Evolutionary conservation across 2,329 filamentous ascomycete species (phyloP).

Genomic region (Trichoderma gracile): DNA sequence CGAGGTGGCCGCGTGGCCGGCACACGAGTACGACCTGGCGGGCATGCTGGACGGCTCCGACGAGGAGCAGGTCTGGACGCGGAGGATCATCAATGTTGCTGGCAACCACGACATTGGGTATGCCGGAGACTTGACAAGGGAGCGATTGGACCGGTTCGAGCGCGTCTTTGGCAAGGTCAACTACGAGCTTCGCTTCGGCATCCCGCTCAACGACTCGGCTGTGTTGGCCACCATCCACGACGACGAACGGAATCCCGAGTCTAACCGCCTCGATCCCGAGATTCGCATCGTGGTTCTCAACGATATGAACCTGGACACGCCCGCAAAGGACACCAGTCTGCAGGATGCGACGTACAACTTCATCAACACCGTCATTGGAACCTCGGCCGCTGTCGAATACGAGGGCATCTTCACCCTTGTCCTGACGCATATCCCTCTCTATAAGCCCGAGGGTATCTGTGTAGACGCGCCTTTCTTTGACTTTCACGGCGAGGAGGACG

Average conservation of each 20-base stretch:
- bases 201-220: conserved; percentile 48
- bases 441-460: conserved; percentile 81
- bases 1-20: conserved; percentile 52
- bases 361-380: conserved; percentile 66
- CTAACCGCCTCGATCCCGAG: conserved; percentile 59
- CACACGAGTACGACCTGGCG: conserved; percentile 51
- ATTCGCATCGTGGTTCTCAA: conserved; percentile 86
- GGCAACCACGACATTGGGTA: conserved; percentile 98
- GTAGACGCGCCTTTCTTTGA: conserved; percentile 81
- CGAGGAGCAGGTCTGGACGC: conserved; percentile 62
- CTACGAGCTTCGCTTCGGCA: conserved; percentile 78
- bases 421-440: conserved; percentile 87
- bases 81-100: conserved; percentile 80
- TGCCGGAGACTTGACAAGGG: conserved; percentile 81
- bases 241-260: conserved; percentile 46
- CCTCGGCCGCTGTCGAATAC: conserved; percentile 61
- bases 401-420: conserved; percentile 74
- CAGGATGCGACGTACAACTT: conserved; percentile 79
- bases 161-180: conserved; percentile 82
- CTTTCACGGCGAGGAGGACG: conserved; percentile 67
- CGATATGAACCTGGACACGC: conserved; percentile 89
- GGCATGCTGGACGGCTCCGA: conserved; percentile 50
- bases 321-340: conserved; percentile 65
- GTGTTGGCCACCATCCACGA: conserved; percentile 46
- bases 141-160: conserved; percentile 79